These are phyloP conservation scores for Betula pendula DNA, from an alignment of 306 rosid genomes.

Conservation along the genomic window DNA sequence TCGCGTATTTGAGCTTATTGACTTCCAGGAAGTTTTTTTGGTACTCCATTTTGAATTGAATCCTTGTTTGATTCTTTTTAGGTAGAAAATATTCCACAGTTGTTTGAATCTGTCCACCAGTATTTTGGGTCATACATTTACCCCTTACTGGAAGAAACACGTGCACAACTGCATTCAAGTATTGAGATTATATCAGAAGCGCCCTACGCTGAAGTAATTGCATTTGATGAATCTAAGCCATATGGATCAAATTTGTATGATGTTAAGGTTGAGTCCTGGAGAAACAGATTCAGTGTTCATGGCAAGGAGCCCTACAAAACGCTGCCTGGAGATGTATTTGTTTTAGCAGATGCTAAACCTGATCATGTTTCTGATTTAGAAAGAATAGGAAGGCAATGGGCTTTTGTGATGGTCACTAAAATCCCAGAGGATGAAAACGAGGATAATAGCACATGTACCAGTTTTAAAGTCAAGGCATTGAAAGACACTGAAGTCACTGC, in stretches of 20 bases:
- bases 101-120: conserved; percentile 41
- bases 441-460: conserved; percentile 32
- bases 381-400: conserved; percentile 55
- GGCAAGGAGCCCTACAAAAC: conserved; percentile 66
- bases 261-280: conserved; percentile 47
- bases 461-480: conserved; percentile 47
- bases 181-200: conserved; percentile 49
- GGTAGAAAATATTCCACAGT: conserved; percentile 51
- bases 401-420: conserved; percentile 41
- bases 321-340: conserved; percentile 61
- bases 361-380: conserved; percentile 48
- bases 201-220: conserved; percentile 52
- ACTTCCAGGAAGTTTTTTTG: neutral
- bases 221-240: conserved; percentile 30
- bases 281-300: conserved; percentile 41
- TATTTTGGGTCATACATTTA: conserved; percentile 47
- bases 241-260: conserved; percentile 28
- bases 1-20: neutral
- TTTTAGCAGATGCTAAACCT: conserved; percentile 58
- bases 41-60: neutral
- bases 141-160: conserved; percentile 71
- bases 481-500: conserved; percentile 29
- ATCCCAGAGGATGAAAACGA: conserved; percentile 32
- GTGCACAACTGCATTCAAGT: conserved; percentile 52
- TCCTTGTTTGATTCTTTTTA: conserved; percentile 18